Base-by-base conservation (phyloP, 1,139 yeast genomes). In the Barnettozyma hawaiiensis region DNA sequence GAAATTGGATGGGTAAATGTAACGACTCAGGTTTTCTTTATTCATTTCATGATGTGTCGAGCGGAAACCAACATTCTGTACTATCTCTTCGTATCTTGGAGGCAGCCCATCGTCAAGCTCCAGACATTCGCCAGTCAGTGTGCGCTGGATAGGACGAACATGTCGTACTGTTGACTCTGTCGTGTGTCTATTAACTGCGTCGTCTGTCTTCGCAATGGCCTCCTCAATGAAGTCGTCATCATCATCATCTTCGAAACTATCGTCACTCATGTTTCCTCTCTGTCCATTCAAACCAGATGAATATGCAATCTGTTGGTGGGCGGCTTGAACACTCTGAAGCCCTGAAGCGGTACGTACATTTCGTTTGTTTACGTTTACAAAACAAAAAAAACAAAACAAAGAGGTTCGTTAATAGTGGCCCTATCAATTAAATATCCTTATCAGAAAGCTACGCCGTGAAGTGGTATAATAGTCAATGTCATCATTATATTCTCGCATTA, bases 1-100 rank as follows among this genome's bases (percentile, higher is more conserved):
- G 49, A 78, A 75, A 58, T 92, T 92, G 2, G 89, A 80, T 0
- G 99, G 98, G 59, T 92, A 94, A 1, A 86, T 67, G 57, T 81
- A 87, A 0, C 78, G 68, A 7, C 53, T 43, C n/a, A 78, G 58
- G 20, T 57, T 61, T 1, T 60, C 59, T 27, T 61, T 57, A 51
- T 75, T 67, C 40, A 75, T 57, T 9, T 51, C 56, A 53, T 79
- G 85, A 50, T 76, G 83, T 0, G 80, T 74, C 1, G 76, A 70
- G 2, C 60, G 62, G 47, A 53, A 67, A 0, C 60, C 57, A 3
- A 66, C 61, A 4, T 54, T 57, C 14, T 57, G 45, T 16, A 48
- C 51, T 2, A 64, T 52, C 49, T 66, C 69, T 45, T 64, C 67
- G 47, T 67, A 66, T 5, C 38, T 35, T 9, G 54, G 51, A 2